Base-by-base conservation (phyloP, 345 rosid species). In the Citrus mangshanensis region DNA sequence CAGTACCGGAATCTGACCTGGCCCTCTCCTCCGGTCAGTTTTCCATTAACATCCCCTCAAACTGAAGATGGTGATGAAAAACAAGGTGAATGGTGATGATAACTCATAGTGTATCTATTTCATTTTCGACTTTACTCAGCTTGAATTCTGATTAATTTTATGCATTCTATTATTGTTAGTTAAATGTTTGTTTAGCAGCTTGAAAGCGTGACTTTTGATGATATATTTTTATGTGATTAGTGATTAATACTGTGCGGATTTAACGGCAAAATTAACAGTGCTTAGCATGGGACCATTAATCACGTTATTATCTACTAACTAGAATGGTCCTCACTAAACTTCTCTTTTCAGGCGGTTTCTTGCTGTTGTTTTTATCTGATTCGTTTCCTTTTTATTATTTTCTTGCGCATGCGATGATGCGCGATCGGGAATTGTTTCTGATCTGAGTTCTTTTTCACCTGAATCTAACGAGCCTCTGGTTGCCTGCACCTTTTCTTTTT, bases 161-260 rank as follows among this genome's bases (percentile, higher is more conserved):
- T 82, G 63, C 27, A 7, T 70, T 68, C 6, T 58, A n/a, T 70
- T 77, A 63, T 85, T 86, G 54, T 86, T 86, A 81, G 84, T 87
- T 81, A 38, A 80, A 46, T 81, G 74, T 38, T 59, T 76, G 77
- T 77, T 83, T 66, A 83, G 35, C 81, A 72, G 72, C 75, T 75
- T 78, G 61, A 77, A 80, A 81, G 89, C 89, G 88, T 84, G 82
- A 76, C 79, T 87, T 88, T 89, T 84, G 70, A 85, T 85, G 80
- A 14, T 65, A 58, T 42, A 80, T 68, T 30, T 40, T 19, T 65
- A 46, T 64, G 40, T 61, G 56, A 78, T 81, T 81, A 80, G 56
- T 68, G 79, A 65, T 77, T 54, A 12, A 46, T 13, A 77, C 80
- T 80, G 84, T 83, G 84, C 78, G 51, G 75, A 65, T 80, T 82